These are phyloP conservation scores for Lentinula lateritia DNA, from an alignment of 768 basidiomycete species.

Conservation along the genomic window DNA sequence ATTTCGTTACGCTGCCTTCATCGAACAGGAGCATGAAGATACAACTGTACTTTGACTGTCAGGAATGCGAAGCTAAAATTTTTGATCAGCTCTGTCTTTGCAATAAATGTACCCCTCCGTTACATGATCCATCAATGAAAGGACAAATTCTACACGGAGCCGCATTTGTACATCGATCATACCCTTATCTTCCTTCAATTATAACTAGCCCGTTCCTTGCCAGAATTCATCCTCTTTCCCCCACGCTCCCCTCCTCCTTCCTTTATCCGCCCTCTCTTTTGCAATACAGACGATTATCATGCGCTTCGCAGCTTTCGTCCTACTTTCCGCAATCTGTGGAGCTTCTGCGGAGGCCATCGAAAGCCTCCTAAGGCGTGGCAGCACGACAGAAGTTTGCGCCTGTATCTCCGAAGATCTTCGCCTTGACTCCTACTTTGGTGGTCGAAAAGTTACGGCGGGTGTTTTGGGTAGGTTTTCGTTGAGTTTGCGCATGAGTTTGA, in stretches of 20 bases:
- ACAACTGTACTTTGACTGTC: no score
- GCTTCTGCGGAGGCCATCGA: not conserved
- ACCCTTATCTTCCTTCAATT: not conserved
- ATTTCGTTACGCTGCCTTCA: no score
- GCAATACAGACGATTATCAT: not conserved
- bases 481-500: not conserved
- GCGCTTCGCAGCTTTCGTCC: not conserved
- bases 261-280: not conserved
- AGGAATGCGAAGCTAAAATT: no score
- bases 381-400: not conserved
- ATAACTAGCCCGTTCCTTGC: not conserved
- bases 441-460: not conserved
- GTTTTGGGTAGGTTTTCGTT: not conserved
- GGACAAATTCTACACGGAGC: not conserved
- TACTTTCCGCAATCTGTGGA: not conserved
- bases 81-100: no score
- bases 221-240: not conserved
- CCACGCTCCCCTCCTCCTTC: not conserved
- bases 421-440: not conserved
- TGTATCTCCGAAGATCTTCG: not conserved
- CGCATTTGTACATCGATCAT: not conserved
- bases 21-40: no score
- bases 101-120: not conserved
- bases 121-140: not conserved
- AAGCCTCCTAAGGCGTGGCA: not conserved